Evolutionary conservation across 495 filamentous ascomycete genomes (phyloP).

Genomic region (Aspergillus panamensis): DNA sequence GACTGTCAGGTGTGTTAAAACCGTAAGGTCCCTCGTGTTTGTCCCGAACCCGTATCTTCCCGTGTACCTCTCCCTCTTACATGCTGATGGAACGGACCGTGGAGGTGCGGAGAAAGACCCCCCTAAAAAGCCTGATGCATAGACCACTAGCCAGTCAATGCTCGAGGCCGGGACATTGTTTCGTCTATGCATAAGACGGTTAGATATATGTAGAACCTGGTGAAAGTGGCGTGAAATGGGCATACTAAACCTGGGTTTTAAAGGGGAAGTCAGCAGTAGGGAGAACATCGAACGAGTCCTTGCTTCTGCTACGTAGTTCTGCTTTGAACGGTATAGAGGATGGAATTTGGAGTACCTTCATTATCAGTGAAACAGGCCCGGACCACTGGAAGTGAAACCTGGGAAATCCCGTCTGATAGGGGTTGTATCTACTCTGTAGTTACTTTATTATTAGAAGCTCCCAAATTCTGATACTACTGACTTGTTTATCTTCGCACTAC

Average conservation of each 20-base stretch:
- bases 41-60: conserved; percentile 4
- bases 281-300: neutral
- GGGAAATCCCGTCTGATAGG: neutral
- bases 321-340: too few species aligned
- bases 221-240: neutral
- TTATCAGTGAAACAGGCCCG: neutral
- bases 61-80: neutral
- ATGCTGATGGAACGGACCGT: neutral
- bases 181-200: conserved; percentile 1
- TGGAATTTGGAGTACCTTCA: neutral
- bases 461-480: too few species aligned
- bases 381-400: neutral
- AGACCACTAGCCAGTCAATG: neutral
- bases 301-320: neutral
- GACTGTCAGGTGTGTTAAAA: neutral
- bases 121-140: neutral
- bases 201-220: neutral
- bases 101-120: neutral
- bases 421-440: neutral
- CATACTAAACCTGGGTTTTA: neutral
- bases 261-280: neutral
- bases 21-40: conserved; percentile 3
- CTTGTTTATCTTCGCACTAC: too few species aligned
- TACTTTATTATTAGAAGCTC: neutral
- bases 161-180: neutral